Evolutionary conservation across 2,329 filamentous ascomycete genomes (phyloP), one percentile per base, ranked within the genome.

Genomic region (Fusarium devonianum): DNA sequence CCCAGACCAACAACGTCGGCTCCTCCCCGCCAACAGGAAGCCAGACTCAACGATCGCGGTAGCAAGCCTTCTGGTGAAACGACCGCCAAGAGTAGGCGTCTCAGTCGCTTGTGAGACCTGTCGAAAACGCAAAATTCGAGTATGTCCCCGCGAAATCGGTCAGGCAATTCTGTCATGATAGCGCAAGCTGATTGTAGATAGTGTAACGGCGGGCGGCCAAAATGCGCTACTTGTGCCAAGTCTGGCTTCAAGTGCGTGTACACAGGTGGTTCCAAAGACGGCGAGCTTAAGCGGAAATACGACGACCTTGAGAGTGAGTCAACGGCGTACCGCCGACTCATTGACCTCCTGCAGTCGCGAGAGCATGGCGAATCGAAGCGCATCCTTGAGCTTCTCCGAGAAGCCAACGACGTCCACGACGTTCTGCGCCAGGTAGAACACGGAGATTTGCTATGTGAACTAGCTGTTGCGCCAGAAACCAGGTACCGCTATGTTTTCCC

Each of bases 371-470:
- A 56, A 17, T 46, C 33, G 1, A n/a, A 11, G 6, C 7, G 13
- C 2, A 52, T 56, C 7, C 36, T 56, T 9, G 14, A 23, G 10
- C 12, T 56, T 5, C 32, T 56, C 3, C 46, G 52, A 4, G 17
- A 52, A 23, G 16, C 25, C 9, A 17, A 17, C 2, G 28, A 25
- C 5, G 28, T 56, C 1, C 19, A 39, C 2, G 38, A 19, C 2
- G 29, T 56, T 10, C 3, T 56, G 2, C 17, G 28, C 10, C 46
- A 56, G 12, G 32, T 56, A 2, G 53, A 56, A n/a, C 13, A 52
- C 8, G 36, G 53, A 0, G 53, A 56, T n/a, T 34, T 56, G 21
- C 2, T 56, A 5, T 56, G 52, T 19, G 7, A 29, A 0, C 5
- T 55, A 1, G 55, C 23, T 7, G 18, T 30, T 23, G 22, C n/a